Base-by-base conservation (phyloP, 2,329 filamentous ascomycete species). In the Alternaria ventricosa region DNA sequence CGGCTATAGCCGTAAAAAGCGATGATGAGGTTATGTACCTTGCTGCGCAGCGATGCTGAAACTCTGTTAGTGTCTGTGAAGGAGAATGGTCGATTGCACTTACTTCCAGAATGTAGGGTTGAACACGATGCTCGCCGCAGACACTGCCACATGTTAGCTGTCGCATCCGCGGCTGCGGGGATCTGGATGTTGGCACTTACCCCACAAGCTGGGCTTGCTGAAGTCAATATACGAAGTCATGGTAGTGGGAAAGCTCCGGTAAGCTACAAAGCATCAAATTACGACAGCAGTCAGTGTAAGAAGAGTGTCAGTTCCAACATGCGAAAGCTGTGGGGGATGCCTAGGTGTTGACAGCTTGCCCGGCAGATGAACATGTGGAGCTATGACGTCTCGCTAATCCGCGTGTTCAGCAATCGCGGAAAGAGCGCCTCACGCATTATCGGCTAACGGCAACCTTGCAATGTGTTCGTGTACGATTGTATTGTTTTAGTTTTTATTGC, bases 101-200 rank as follows among this genome's bases (percentile, higher is more conserved):
- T 87, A 97, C 94, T 99, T 99, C 96, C 96, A 99, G 82, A 97
- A 98, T n/a, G 96, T 90, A 22, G 96, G 96, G 82, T 99, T 99
- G 83, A 99, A 98, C 53, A 90, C 87, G 82, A 99, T 97, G 57
- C 92, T 88, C 60, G 85, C 86, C 51, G 90, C 92, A 71, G 93
- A 92, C 71, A 96, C 94, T 97, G 66, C 70, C 28, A 51, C 47
- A 36, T 23, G 51, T 54, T 25, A 62, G 60, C 44, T 18, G 43
- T 59, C 57, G 56, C 57, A 36, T 60, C 45, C 27, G 25, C 33
- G 20, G 56, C 44, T 44, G 25, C 55, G 49, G 27, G 23, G 46
- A 22, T 15, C 28, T 49, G 13, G 25, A 44, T 55, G 10, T 20
- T 23, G 36, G 51, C 50, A 80, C 82, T 65, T 73, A 86, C 84